These are phyloP conservation scores for Diplodia intermedia DNA, from an alignment of 2,329 filamentous ascomycete species.

Conservation along the genomic window DNA sequence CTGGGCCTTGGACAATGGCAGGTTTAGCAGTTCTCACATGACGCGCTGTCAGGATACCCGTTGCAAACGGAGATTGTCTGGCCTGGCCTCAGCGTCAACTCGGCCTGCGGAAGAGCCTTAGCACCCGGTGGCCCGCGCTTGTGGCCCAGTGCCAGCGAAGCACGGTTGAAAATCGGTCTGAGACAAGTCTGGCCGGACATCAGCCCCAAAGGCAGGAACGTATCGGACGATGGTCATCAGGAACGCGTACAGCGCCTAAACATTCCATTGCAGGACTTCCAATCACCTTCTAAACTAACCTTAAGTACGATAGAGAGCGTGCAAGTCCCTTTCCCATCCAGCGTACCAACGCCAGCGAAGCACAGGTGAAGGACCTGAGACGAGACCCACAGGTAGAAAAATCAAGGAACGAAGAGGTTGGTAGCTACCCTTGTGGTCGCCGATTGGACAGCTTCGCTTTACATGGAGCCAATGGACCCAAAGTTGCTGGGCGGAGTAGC, in stretches of 20 bases:
- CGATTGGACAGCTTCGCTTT: no score
- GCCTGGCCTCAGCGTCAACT: constrained; percentile 14
- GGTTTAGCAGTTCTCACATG: constrained; percentile 15
- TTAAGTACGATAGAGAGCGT: background rate
- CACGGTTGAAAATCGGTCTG: constrained; percentile 23
- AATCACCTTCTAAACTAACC: constrained; percentile 12
- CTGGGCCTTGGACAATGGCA: background rate
- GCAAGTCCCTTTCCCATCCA: background rate
- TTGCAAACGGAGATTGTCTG: constrained; percentile 26
- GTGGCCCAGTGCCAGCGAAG: constrained; percentile 12
- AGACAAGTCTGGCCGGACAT: constrained; percentile 23
- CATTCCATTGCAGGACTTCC: constrained; percentile 3
- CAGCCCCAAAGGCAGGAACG: constrained; percentile 15
- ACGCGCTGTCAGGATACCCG: constrained; percentile 23
- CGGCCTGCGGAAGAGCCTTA: constrained; percentile 14
- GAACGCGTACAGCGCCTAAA: background rate
- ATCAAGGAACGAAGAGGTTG: background rate
- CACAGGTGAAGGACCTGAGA: constrained; percentile 8
- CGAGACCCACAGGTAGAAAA: constrained; percentile 2
- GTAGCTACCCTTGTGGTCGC: no score
- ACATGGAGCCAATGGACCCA: no score
- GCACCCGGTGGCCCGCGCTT: constrained; percentile 22
- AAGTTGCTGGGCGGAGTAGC: no score
- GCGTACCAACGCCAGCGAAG: constrained; percentile 23
- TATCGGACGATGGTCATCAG: constrained; percentile 11